Percentiles rank a stretch among this genome's conserved stretches.
These are phyloP conservation scores for Amauroascus verrucosus DNA, from an alignment of 2,329 filamentous ascomycete species.

Conservation along the genomic window DNA sequence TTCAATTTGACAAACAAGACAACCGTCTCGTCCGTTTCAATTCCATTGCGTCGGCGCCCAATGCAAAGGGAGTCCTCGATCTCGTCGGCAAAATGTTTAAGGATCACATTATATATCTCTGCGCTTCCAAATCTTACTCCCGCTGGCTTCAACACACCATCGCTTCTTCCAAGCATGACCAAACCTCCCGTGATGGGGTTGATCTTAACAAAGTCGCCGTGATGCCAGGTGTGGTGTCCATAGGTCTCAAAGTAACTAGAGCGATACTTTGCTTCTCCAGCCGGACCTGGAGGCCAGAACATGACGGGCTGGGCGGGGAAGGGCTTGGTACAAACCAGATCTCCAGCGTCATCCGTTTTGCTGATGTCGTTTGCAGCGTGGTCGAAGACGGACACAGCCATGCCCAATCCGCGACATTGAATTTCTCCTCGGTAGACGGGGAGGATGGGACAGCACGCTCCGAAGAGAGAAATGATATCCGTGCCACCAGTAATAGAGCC, in stretches of 20 bases:
- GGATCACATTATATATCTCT: conserved; percentile 92
- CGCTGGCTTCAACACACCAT: conserved; percentile 84
- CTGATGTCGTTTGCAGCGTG: conserved; percentile 50
- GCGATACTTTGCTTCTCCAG: conserved; percentile 65
- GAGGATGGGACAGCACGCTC: conserved; percentile 65
- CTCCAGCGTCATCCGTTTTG: conserved; percentile 60
- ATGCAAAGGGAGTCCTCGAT: conserved; percentile 83
- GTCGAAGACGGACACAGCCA: conserved; percentile 56
- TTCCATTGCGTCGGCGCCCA: conserved; percentile 57
- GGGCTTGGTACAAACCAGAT: conserved; percentile 73
- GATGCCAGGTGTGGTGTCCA: conserved; percentile 62
- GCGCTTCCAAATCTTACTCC: conserved; percentile 88
- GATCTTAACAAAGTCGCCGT: conserved; percentile 78
- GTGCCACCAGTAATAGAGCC: conserved; percentile 92
- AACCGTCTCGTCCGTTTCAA: conserved; percentile 74
- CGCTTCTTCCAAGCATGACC: conserved; percentile 82
- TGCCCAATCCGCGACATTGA: conserved; percentile 66
- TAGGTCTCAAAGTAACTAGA: conserved; percentile 85
- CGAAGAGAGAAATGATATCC: conserved; percentile 93
- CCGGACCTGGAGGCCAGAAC: conserved; percentile 62
- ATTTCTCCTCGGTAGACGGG: conserved; percentile 65
- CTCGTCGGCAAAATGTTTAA: conserved; percentile 66
- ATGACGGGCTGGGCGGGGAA: conserved; percentile 87
- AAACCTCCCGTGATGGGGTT: conserved; percentile 65
- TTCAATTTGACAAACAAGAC: conserved; percentile 78